A percentile compares a stretch with the other conserved stretches of the same genome.
Conservation (phyloP, 768 basidiomycete species). For the Ramaria sp. region DNA sequence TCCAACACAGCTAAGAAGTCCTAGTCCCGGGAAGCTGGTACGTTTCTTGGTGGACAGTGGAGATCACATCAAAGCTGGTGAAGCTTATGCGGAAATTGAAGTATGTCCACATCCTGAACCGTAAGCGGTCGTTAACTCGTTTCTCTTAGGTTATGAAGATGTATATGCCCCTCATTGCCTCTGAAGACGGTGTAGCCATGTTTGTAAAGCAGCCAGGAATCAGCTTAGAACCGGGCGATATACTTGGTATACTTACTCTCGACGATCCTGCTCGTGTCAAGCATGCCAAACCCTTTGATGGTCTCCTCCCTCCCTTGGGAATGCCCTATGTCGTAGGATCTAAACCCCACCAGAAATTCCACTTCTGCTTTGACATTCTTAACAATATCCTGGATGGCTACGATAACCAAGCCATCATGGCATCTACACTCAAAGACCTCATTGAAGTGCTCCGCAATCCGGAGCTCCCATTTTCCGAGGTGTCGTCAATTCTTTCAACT, state of each 20-base stretch:
- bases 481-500: constrained; percentile 71
- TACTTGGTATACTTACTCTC: constrained; percentile 91
- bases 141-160: constrained; percentile 84
- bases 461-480: constrained; percentile 83
- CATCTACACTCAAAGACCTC: constrained; percentile 76
- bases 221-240: constrained; percentile 92
- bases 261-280: constrained; percentile 95
- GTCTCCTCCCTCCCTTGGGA: constrained; percentile 82
- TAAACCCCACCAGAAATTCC: constrained; percentile 82
- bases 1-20: constrained; percentile 91
- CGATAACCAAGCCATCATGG: constrained; percentile 92
- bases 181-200: constrained; percentile 89
- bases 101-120: constrained; percentile 28
- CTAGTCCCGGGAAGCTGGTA: constrained; percentile 93
- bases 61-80: constrained; percentile 93
- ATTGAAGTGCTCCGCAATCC: constrained; percentile 70
- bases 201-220: constrained; percentile 98
- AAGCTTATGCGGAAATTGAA: constrained; percentile 97
- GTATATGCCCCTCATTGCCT: constrained; percentile 96
- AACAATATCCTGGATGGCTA: constrained; percentile 93
- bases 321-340: constrained; percentile 75
- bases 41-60: constrained; percentile 94
- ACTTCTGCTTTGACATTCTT: constrained; percentile 61
- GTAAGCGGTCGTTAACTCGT: constrained; percentile 3
- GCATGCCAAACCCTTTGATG: constrained; percentile 97